These are phyloP conservation scores for Isatis tinctoria DNA, from an alignment of 345 rosid genomes.

Conservation along the genomic window DNA sequence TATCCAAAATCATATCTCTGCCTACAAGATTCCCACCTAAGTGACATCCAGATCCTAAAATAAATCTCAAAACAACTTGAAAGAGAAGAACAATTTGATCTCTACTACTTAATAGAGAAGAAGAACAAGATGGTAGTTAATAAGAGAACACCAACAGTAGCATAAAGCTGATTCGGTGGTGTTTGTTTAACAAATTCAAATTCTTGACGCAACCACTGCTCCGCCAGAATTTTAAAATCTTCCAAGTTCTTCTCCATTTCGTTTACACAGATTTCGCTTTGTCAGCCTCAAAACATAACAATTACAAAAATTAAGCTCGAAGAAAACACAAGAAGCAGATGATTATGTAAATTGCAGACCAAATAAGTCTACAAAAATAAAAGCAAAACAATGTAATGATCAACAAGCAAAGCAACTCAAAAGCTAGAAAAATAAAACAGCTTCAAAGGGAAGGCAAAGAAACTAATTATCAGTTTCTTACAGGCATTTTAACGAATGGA, in stretches of 20 bases:
- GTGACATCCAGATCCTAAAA: neutral
- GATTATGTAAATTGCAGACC: neutral
- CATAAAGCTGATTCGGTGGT: conserved; percentile 66
- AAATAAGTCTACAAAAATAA: neutral
- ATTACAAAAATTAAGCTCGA: neutral
- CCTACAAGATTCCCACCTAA: neutral
- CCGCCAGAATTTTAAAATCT: conserved; percentile 45
- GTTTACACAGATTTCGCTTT: no score
- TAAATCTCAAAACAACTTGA: neutral
- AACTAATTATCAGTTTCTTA: neutral
- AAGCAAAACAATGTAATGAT: neutral
- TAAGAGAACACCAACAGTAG: conserved; percentile 46
- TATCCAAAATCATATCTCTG: neutral
- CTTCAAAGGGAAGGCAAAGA: no score
- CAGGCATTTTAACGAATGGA: conserved; percentile 14
- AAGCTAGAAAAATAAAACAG: no score
- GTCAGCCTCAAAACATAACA: neutral
- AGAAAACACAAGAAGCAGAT: neutral
- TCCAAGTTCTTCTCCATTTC: conserved; percentile 59
- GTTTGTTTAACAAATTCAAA: conserved; percentile 44
- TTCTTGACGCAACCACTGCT: conserved; percentile 46
- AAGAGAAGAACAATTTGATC: neutral
- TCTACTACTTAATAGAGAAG: conserved; percentile 40
- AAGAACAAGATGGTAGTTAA: conserved; percentile 44
- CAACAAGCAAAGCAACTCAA: neutral